Conservation (phyloP, 2,329 filamentous ascomycete genomes). For the Capronia americana region DNA sequence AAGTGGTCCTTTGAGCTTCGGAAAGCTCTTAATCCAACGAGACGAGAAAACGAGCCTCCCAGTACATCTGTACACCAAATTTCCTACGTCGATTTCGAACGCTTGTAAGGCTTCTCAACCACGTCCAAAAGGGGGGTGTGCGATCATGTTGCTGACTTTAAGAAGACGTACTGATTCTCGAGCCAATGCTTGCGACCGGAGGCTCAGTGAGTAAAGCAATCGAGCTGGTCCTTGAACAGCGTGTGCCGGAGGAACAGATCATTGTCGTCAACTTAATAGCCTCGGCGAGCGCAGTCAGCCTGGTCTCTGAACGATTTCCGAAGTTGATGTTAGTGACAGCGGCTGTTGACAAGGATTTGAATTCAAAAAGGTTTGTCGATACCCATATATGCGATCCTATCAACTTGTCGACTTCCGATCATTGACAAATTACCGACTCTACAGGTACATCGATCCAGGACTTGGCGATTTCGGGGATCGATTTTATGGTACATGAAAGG, state of each 20-base stretch:
- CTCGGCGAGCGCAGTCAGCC: conserved; percentile 5
- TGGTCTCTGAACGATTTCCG: conserved; percentile 15
- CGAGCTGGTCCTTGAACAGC: conserved; percentile 12
- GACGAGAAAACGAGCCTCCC: conserved; percentile 44
- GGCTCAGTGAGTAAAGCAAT: conserved; percentile 24
- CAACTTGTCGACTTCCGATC: conserved; percentile 7
- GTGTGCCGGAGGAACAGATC: conserved; percentile 16
- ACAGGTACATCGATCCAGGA: conserved; percentile 46
- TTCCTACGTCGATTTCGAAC: conserved; percentile 39
- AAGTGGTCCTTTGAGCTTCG: conserved; percentile 43
- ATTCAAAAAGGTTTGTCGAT: conserved; percentile 14
- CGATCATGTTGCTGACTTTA: conserved; percentile 4
- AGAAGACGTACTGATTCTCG: conserved; percentile 18
- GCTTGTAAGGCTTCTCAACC: conserved; percentile 31
- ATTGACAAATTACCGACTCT: not conserved
- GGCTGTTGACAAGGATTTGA: conserved; percentile 18
- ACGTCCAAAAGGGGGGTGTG: not conserved
- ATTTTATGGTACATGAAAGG: conserved; percentile 30
- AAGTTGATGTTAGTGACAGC: conserved; percentile 20
- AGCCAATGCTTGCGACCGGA: conserved; percentile 27
- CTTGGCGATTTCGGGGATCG: conserved; percentile 48
- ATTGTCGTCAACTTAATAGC: conserved; percentile 20
- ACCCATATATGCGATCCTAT: not conserved
- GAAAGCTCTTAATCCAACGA: conserved; percentile 46
- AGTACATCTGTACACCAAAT: conserved; percentile 43